A percentile compares a stretch with the other conserved stretches of the same genome.
phyloP scores from a whole-genome alignment of 768 basidiomycete species.

The Auricularia sp. region DNA sequence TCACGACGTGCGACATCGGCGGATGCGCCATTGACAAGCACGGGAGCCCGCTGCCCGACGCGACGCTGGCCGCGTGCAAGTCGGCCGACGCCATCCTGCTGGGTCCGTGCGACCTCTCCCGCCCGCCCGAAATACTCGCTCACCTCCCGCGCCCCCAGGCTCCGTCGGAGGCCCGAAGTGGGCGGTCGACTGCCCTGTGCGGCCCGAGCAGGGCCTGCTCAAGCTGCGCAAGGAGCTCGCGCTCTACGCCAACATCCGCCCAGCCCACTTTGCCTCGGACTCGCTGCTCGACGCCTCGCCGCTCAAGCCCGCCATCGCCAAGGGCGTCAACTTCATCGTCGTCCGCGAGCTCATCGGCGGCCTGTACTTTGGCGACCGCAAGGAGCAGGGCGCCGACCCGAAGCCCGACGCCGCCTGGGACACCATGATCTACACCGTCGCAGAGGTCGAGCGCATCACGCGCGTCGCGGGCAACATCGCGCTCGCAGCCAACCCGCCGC shows the following conservation, averaged over 20 bases:
- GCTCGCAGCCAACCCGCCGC: constrained; percentile 67
- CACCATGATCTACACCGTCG: constrained; percentile 84
- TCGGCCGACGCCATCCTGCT: constrained; percentile 92
- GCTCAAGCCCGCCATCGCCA: constrained; percentile 73
- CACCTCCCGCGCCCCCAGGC: constrained; percentile 37
- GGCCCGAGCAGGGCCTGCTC: constrained; percentile 89
- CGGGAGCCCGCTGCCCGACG: constrained; percentile 76
- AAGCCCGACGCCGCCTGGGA: constrained; percentile 75
- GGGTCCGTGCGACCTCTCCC: constrained; percentile 41
- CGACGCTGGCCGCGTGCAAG: constrained; percentile 81
- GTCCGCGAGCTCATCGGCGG: constrained; percentile 95
- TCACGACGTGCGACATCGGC: constrained; percentile 73
- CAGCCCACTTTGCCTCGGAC: constrained; percentile 89
- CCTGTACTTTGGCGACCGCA: constrained; percentile 87
- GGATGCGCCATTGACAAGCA: constrained; percentile 85
- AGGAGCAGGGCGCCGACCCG: constrained; percentile 68
- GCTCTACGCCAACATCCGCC: constrained; percentile 96
- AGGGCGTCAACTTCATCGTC: constrained; percentile 85
- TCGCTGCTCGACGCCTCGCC: constrained; percentile 81
- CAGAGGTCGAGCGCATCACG: constrained; percentile 89
- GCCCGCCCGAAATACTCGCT: background rate
- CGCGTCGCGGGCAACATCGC: constrained; percentile 93
- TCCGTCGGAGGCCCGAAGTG: constrained; percentile 99
- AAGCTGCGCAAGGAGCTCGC: constrained; percentile 84
- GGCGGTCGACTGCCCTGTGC: constrained; percentile 76